Evolutionary conservation across 352 stramenopile species (phyloP), one percentile per base, ranked within the genome.

Genomic region (Phytopythium delawarense): DNA sequence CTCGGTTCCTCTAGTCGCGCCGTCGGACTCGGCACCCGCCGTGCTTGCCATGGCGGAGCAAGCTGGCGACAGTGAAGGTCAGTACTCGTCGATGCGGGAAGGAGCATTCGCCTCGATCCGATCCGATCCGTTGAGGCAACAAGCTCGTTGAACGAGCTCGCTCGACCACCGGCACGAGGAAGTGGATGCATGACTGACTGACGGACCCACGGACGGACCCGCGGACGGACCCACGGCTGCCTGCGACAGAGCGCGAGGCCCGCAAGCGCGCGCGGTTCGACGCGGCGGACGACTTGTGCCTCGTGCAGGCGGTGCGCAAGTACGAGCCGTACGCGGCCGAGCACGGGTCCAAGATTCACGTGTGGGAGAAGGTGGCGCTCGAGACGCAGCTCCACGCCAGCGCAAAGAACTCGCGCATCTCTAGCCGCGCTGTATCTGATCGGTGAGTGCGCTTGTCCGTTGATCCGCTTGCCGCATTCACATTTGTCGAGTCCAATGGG

Each of bases 301-400:
- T 87, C 28, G 59, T 87, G 15, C 68, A 81, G 57, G 66, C 67
- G 16, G 70, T 87, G 34, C 70, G 69, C 40, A 62, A 68, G 39
- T 64, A 73, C 62, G 71, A 87, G 52, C 77, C 77, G 16, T 80
- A 75, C 39, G 66, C 71, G 7, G 77, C 77, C 4, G 69, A 78
- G 42, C 77, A 87, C 55, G 77, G 77, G 25, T 70, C 65, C 40
- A 79, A 80, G 64, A 70, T 87, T 57, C 74, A 74, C 21, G 69
- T 74, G 30, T 87, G 77, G 77, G 72, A 87, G 55, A 59, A 72
- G 18, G 62, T 87, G 7, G 77, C 77, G n/a, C 58, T 70, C 23
- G 71, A 78, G 52, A 67, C 77, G 21, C 75, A 76, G 64, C 53
- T 49, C n/a, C 39, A 59, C 37, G 21, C 34, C 67, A 12, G 63